phyloP scores from a whole-genome alignment of 345 rosid genomes.

The Sisymbrium irio region DNA sequence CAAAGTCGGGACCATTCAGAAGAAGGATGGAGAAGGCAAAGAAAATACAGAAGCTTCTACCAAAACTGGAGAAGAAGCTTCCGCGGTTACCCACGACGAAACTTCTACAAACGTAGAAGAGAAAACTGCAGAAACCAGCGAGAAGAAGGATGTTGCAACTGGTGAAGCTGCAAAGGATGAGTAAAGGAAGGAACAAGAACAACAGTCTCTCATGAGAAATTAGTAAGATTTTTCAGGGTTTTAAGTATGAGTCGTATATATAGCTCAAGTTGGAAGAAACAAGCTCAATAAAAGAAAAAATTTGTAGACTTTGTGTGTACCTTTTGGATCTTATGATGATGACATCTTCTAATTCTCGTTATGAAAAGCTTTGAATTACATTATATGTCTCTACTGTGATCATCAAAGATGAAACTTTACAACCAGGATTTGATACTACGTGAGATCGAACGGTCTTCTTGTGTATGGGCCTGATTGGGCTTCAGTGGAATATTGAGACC shows the following conservation, averaged over 20 bases:
- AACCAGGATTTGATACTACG: no score
- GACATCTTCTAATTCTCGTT: conserved; percentile 15
- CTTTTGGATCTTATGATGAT: neutral
- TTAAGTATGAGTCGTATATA: conserved; percentile 23
- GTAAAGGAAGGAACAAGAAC: neutral
- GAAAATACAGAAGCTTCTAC: conserved; percentile 44
- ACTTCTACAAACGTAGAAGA: conserved; percentile 23
- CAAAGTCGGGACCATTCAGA: conserved; percentile 79
- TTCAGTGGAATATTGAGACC: neutral
- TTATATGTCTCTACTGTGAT: neutral
- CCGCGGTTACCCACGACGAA: conserved; percentile 9
- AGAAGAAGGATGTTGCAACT: conserved; percentile 16
- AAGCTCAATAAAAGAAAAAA: conserved; percentile 17
- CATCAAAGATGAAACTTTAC: no score
- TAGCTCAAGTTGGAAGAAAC: conserved; percentile 21
- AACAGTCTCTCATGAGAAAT: neutral
- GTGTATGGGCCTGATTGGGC: neutral
- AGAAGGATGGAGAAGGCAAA: conserved; percentile 40
- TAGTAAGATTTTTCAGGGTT: neutral
- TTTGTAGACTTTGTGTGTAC: neutral
- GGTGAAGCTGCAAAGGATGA: conserved; percentile 30
- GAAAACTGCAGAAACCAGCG: conserved; percentile 18
- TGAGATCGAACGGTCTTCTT: neutral
- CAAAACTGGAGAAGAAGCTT: conserved; percentile 18
- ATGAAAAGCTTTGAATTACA: neutral